A percentile compares a stretch with the other conserved stretches of the same genome.
phyloP scores from a whole-genome alignment of 169 alveolate genomes.

The Eimeria acervulina region DNA sequence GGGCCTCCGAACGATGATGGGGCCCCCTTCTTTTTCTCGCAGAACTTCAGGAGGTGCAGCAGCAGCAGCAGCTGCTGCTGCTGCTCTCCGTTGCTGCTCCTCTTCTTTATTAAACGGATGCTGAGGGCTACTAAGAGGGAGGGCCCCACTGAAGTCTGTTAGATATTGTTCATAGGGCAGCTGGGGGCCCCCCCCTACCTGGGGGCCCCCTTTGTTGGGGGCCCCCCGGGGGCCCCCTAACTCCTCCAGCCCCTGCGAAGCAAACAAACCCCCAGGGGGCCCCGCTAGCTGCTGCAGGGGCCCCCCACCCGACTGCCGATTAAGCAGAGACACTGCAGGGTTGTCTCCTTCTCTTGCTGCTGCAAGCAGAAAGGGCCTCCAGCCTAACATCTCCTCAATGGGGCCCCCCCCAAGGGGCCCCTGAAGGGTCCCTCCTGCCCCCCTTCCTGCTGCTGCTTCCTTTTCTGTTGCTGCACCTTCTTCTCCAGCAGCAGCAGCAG shows the following conservation, averaged over 20 bases:
- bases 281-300: conserved; percentile 24
- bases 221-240: neutral
- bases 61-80: conserved; percentile 44
- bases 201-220: neutral
- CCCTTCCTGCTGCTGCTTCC: neutral
- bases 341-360: neutral
- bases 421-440: neutral
- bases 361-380: conserved; percentile 21
- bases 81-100: neutral
- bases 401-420: conserved; percentile 15
- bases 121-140: conserved; percentile 31
- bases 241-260: neutral
- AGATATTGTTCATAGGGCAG: neutral
- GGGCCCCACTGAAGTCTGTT: conserved; percentile 61
- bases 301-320: conserved; percentile 43
- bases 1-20: conserved; percentile 25
- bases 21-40: conserved; percentile 33
- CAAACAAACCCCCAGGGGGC: neutral
- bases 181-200: neutral
- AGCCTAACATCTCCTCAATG: conserved; percentile 9
- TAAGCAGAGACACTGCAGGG: conserved; percentile 14
- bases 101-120: conserved; percentile 38
- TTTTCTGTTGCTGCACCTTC: neutral
- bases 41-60: neutral
- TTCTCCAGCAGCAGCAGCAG: conserved; percentile 38